phyloP scores from a whole-genome alignment of 1,139 yeast species.

The Candida sanyaensis region DNA sequence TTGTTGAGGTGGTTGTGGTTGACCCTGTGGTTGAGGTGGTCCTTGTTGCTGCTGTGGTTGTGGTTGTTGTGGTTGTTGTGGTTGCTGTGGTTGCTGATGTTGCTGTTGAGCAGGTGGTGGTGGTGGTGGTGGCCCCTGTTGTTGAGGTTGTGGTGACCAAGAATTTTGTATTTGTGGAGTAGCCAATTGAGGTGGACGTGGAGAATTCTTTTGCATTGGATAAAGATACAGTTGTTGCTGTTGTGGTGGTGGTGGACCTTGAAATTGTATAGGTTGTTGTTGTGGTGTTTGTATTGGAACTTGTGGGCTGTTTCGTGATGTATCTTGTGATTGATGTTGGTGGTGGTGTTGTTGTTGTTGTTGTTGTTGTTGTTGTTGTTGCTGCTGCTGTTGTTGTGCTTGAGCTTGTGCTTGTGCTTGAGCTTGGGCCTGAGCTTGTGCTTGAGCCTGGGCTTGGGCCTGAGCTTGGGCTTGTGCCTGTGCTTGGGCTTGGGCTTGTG shows the following conservation, averaged over 20 bases:
- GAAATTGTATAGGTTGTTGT: constrained; percentile 11
- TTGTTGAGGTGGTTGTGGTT: constrained; percentile 7
- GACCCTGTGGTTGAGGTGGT: constrained; percentile 13
- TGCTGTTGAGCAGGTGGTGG: constrained; percentile 13
- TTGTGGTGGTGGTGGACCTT: constrained; percentile 8
- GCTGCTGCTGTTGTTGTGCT: constrained; percentile 1
- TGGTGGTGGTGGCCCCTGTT: constrained; percentile 14
- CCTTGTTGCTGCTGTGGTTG: constrained; percentile 16
- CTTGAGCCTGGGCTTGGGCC: constrained; percentile 11
- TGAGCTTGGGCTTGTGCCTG: constrained; percentile 12
- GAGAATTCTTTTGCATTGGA: constrained; percentile 23
- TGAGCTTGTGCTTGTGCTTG: constrained; percentile 12
- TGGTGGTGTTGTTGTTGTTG: constrained; percentile 10
- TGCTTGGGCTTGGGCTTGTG: constrained; percentile 14
- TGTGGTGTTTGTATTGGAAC: constrained; percentile 12
- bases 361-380: constrained; percentile 8
- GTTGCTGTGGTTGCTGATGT: constrained; percentile 15
- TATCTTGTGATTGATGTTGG: constrained; percentile 11
- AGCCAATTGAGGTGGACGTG: constrained; percentile 25
- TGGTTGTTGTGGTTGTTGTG: constrained; percentile 6
- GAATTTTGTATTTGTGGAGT: constrained; percentile 24
- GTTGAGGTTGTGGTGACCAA: constrained; percentile 24
- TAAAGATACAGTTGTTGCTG: constrained; percentile 16
- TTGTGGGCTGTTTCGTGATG: constrained; percentile 10
- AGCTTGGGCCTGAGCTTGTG: constrained; percentile 12